Percentiles rank a stretch among this genome's conserved stretches.
Evolutionary conservation across 1,284 basidiomycete genomes (phyloP).

Genomic region (Fomes fomentarius): DNA sequence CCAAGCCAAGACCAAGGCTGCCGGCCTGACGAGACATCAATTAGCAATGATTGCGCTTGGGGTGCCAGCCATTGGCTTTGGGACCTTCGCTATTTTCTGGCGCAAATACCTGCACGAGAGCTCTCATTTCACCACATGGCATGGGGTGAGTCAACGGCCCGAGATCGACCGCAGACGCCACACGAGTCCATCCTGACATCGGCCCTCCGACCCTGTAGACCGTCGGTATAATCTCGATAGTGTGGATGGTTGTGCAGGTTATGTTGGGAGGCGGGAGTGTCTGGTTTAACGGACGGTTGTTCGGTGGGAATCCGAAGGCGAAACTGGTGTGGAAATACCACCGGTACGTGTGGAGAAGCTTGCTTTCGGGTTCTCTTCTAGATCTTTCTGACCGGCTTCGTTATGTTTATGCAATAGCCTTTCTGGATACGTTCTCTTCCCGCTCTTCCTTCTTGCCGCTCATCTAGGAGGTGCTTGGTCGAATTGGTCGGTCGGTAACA

Average conservation of each 20-base stretch:
- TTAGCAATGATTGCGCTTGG: constrained; percentile 54
- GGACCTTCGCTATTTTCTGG: constrained; percentile 54
- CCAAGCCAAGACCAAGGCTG: constrained; percentile 64
- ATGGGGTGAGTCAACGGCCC: constrained; percentile 53
- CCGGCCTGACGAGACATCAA: constrained; percentile 68
- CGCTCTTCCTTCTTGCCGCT: constrained; percentile 55
- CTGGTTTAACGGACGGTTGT: constrained; percentile 64
- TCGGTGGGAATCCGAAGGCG: constrained; percentile 68
- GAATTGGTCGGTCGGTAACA: constrained; percentile 49
- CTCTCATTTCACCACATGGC: constrained; percentile 67
- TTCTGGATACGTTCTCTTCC: constrained; percentile 68
- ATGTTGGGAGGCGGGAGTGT: constrained; percentile 66
- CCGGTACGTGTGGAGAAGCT: constrained; percentile 42
- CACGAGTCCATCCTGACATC: constrained; percentile 12
- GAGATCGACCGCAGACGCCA: constrained; percentile 6
- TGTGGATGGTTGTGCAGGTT: constrained; percentile 60
- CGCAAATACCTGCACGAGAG: constrained; percentile 53
- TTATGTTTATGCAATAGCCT: constrained; percentile 41
- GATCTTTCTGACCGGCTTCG: background rate
- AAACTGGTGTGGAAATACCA: constrained; percentile 80
- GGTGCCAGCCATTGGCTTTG: constrained; percentile 55
- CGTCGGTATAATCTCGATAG: constrained; percentile 56
- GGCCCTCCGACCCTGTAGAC: constrained; percentile 40
- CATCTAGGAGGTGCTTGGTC: constrained; percentile 72
- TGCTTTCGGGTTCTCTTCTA: background rate